Conservation (phyloP, 768 basidiomycete genomes). For the Galerina marginata region DNA sequence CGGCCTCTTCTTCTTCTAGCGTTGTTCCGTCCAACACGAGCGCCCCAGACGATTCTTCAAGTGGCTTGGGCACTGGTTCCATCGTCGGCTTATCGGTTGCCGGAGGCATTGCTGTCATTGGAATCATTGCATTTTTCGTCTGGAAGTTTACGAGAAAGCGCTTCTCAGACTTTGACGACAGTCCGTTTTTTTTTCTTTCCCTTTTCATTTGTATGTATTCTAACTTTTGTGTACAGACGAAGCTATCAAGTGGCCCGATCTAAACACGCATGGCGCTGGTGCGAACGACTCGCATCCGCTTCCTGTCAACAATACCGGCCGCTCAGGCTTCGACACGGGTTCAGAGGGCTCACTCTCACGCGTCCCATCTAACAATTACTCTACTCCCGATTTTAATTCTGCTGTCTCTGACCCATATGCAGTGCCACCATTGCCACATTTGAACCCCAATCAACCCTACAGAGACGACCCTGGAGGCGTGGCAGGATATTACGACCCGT, state of each 20-base stretch:
- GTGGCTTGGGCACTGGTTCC: slow-evolving; percentile 67
- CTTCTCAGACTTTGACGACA: slow-evolving; percentile 76
- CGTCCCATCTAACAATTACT: slow-evolving; percentile 51
- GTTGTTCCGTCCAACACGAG: slow-evolving; percentile 31
- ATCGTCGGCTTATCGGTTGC: slow-evolving; percentile 84
- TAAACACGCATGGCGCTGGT: slow-evolving; percentile 64
- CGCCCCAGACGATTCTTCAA: slow-evolving; percentile 24
- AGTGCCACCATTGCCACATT: slow-evolving; percentile 80
- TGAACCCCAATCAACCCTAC: slow-evolving; percentile 81
- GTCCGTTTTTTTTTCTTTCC: slow-evolving; percentile 48
- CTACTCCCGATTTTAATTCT: slow-evolving; percentile 55
- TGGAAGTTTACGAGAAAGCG: slow-evolving; percentile 90
- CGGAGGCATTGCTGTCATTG: slow-evolving; percentile 77
- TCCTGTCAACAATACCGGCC: slow-evolving; percentile 71
- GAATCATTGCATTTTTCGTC: slow-evolving; percentile 73
- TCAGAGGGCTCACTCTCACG: slow-evolving; percentile 65
- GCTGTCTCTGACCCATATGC: slow-evolving; percentile 73
- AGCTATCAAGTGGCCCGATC: slow-evolving; percentile 92
- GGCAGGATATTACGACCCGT: slow-evolving; percentile 76
- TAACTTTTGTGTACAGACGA: slow-evolving; percentile 52
- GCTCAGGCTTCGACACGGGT: slow-evolving; percentile 74
- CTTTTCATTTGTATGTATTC: slow-evolving; percentile 3
- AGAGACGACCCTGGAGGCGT: slow-evolving; percentile 65
- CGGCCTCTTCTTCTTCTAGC: slow-evolving; percentile 27
- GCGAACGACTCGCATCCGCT: slow-evolving; percentile 60